These are phyloP conservation scores for Trichophyton schoenleinii DNA, from an alignment of 2,329 filamentous ascomycete genomes.

Conservation along the genomic window DNA sequence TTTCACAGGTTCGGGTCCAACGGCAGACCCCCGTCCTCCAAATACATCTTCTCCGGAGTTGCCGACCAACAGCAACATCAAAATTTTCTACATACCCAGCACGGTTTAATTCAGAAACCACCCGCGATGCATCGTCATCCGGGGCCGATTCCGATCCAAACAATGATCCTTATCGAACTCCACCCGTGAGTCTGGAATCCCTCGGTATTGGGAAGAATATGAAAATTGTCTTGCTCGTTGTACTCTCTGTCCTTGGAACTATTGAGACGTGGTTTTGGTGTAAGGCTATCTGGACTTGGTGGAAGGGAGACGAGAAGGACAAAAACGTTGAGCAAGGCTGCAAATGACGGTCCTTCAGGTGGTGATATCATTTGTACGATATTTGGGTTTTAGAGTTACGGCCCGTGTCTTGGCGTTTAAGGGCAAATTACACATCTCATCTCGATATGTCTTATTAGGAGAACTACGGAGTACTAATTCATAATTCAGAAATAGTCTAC, in stretches of 20 bases:
- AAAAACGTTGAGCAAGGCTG: neutral
- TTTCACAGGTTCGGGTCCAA: neutral
- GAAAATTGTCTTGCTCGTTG: neutral
- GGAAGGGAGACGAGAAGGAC: slow-evolving; percentile 1
- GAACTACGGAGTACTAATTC: no score
- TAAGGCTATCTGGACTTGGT: slow-evolving; percentile 1
- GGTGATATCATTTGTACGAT: neutral
- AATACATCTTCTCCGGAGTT: neutral
- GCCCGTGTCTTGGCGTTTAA: no score
- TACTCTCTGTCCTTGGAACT: neutral
- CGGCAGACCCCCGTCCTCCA: neutral
- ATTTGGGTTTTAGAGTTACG: neutral
- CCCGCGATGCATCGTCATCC: neutral
- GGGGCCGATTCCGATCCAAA: neutral
- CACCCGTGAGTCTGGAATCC: neutral
- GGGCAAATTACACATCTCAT: no score
- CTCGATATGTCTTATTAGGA: no score
- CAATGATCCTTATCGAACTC: neutral
- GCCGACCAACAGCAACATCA: neutral
- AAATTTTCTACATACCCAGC: neutral
- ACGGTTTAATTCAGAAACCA: neutral
- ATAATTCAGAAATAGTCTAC: no score
- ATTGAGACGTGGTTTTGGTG: neutral
- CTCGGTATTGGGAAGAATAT: neutral
- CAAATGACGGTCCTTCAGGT: neutral